Percentiles rank a stretch among this genome's conserved stretches.
Conservation (phyloP, 768 basidiomycete species). For the Leccinum truebloodii region DNA sequence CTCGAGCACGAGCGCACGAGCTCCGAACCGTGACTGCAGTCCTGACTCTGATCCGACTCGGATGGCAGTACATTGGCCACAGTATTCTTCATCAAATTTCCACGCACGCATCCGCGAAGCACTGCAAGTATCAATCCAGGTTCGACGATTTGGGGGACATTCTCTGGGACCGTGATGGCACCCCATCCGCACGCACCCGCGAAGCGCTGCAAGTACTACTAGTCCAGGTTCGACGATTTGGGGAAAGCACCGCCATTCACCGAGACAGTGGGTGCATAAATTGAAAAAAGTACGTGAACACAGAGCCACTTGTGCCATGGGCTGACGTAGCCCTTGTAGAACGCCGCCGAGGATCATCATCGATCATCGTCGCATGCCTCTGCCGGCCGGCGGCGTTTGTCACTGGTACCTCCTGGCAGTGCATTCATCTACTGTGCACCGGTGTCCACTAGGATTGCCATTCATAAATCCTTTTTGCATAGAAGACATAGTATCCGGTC, state of each 20-base stretch:
- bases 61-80: neutral
- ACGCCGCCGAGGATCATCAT: neutral
- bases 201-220: no score
- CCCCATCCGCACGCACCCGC: no score
- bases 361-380: no score
- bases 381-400: neutral
- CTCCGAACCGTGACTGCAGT: neutral
- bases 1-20: neutral
- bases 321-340: no score
- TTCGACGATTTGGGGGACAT: no score
- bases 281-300: neutral
- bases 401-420: neutral
- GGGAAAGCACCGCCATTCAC: no score
- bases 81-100: neutral
- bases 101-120: no score
- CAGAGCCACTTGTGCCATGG: neutral
- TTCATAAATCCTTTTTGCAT: neutral
- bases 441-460: neutral
- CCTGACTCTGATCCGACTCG: neutral
- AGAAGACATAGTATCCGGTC: neutral
- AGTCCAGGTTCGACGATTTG: no score
- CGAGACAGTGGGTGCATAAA: no score
- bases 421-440: neutral
- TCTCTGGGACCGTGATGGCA: no score
- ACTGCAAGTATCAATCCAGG: no score